Evolutionary conservation across 1,284 basidiomycete species (phyloP), one percentile per base, ranked within the genome.

Genomic region (Sporisorium graminicola): DNA sequence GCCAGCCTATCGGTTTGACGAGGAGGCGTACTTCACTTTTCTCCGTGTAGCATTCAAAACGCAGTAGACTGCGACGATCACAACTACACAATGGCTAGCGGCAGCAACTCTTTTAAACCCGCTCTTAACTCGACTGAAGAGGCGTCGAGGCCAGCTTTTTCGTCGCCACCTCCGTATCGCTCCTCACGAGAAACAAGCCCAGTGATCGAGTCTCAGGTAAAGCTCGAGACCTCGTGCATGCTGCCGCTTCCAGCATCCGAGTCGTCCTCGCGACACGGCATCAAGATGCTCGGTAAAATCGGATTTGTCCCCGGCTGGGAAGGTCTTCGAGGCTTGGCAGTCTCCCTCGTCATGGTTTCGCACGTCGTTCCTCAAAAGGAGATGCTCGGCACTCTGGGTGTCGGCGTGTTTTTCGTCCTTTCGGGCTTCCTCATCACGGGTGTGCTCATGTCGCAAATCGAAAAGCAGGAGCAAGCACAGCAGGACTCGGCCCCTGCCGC

Each of bases 351-450:
- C 40, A 67, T 63, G 59, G 40, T 63, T 2, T 73, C 64, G 29
- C 70, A 73, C 33, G 64, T 73, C 6, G 42, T 62, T 6, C 49
- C 51, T 13, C 27, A 46, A n/a, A 75, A 65, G 31, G 61, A 72
- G 33, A 75, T 64, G 61, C 46, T 75, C 2, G 73, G 73, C 14
- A 67, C 51, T 16, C 46, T 67, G 5, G 73, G 73, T 33, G 73
- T 75, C 9, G 63, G 43, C 6, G 57, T 72, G 50, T 75, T 75
- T 37, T 75, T 75, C 29, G 73, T 71, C 18, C 67, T 75, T 1
- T 66, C 63, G 4, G 73, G 73, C 3, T 75, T 71, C 58, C 61
- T 75, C 51, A 75, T 75, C 59, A 75, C 73, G 3, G 73, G 73
- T 12, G 70, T 75, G 13, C 67, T 75, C 58, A 53, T 65, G 35